Evolutionary conservation across 305 asterid genomes (phyloP).

Genomic region (Solanum chacoense): DNA sequence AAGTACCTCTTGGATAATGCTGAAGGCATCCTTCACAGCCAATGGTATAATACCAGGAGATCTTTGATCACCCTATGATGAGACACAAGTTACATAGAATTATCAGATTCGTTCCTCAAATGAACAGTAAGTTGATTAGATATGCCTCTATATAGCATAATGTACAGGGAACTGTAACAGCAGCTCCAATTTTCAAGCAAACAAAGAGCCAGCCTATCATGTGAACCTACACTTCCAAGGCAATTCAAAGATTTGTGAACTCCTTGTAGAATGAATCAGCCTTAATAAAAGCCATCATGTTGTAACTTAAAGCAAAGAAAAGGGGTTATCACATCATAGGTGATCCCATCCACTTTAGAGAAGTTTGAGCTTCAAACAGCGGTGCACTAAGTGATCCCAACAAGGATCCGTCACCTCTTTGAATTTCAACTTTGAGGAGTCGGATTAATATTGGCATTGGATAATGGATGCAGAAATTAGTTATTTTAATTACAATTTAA

Average conservation of each 20-base stretch:
- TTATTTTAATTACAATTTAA: background rate
- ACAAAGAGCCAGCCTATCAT: background rate
- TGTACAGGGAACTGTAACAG: background rate
- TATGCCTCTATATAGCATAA: background rate
- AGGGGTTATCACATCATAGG: background rate
- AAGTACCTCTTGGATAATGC: constrained; percentile 98
- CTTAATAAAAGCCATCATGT: background rate
- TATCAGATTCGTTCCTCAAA: background rate
- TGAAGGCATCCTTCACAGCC: constrained; percentile 98
- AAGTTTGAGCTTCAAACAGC: background rate
- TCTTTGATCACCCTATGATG: constrained; percentile 94
- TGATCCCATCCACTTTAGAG: background rate
- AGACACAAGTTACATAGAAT: background rate
- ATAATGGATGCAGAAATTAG: background rate
- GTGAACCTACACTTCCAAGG: background rate
- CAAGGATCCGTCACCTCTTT: background rate
- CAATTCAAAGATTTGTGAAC: background rate
- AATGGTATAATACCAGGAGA: constrained; percentile 97
- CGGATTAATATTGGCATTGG: background rate
- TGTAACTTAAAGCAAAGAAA: background rate
- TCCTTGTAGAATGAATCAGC: background rate
- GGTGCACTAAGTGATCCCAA: background rate
- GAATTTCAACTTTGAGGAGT: background rate
- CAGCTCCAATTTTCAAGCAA: background rate
- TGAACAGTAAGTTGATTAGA: background rate